These are phyloP conservation scores for Aspergillus pseudotamarii DNA, from an alignment of 2,329 filamentous ascomycete species.

Conservation along the genomic window DNA sequence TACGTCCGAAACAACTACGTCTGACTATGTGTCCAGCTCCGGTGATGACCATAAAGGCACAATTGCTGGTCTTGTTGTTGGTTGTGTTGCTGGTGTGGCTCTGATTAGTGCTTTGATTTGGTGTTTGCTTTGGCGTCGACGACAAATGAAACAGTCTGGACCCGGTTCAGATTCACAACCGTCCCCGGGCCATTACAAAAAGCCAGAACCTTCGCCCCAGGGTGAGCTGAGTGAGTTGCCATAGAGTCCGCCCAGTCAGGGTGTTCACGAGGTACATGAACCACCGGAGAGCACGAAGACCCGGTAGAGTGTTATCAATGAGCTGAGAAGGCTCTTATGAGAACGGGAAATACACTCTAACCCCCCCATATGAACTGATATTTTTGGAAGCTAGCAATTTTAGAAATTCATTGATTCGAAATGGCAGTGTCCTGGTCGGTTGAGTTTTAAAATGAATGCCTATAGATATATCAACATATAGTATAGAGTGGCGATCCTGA, in stretches of 20 bases:
- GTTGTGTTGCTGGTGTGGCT: not conserved
- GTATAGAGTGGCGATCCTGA: too few species aligned
- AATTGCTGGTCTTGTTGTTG: constrained; percentile 5
- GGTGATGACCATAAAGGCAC: not conserved
- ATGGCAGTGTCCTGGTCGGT: too few species aligned
- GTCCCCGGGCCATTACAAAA: not conserved
- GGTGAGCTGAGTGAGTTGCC: not conserved
- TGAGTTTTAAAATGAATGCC: too few species aligned
- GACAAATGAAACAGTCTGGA: not conserved
- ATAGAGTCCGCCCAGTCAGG: not conserved
- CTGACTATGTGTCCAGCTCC: too few species aligned
- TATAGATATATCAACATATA: too few species aligned
- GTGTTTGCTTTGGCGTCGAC: not conserved
- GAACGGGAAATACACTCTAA: too few species aligned
- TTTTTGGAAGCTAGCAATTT: too few species aligned
- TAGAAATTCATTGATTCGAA: too few species aligned
- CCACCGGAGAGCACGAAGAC: not conserved
- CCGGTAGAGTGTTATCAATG: not conserved
- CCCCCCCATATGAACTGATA: too few species aligned
- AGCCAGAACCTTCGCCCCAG: not conserved
- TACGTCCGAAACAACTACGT: not conserved
- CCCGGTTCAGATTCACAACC: not conserved
- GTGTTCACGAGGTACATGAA: not conserved
- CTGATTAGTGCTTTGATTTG: not conserved
- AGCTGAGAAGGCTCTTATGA: too few species aligned